Percentiles rank a stretch among this genome's conserved stretches.
Conservation (phyloP, 495 filamentous ascomycete species). For the Podospora australis region DNA sequence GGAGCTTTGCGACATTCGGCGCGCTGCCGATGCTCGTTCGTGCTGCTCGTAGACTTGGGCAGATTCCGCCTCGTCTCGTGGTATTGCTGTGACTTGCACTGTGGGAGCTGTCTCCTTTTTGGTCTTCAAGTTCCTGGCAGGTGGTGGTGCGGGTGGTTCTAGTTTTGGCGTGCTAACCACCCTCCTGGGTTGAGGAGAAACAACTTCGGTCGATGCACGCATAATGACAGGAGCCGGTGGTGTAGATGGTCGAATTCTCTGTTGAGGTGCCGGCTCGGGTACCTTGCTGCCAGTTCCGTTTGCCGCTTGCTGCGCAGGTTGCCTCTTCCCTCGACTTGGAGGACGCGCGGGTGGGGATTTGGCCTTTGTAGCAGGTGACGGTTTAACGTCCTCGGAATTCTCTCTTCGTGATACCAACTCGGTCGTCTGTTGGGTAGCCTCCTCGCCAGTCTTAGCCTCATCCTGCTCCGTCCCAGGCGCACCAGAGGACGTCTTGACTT, state of each 20-base stretch:
- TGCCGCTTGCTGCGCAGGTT: too few relatives aligned
- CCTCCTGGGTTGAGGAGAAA: slow-evolving; percentile 18
- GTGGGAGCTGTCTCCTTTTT: slow-evolving; percentile 1
- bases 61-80: neutral
- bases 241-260: slow-evolving; percentile 5
- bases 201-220: slow-evolving; percentile 5
- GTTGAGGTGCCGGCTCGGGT: neutral
- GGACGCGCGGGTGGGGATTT: too few relatives aligned
- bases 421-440: too few relatives aligned
- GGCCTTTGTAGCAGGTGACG: too few relatives aligned
- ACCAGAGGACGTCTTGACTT: too few relatives aligned
- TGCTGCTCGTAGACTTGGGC: neutral
- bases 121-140: neutral
- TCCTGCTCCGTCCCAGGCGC: too few relatives aligned
- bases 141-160: slow-evolving; percentile 13
- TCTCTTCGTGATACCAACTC: too few relatives aligned
- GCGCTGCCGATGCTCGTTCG: neutral
- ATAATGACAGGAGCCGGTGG: neutral
- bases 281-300: too few relatives aligned
- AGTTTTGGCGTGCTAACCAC: slow-evolving; percentile 14
- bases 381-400: too few relatives aligned
- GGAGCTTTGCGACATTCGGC: slow-evolving; percentile 20
- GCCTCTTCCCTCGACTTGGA: too few relatives aligned
- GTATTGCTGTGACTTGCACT: neutral
- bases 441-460: too few relatives aligned